Conservation (phyloP, 768 basidiomycete species). For the Sarcodon aspratus region DNA sequence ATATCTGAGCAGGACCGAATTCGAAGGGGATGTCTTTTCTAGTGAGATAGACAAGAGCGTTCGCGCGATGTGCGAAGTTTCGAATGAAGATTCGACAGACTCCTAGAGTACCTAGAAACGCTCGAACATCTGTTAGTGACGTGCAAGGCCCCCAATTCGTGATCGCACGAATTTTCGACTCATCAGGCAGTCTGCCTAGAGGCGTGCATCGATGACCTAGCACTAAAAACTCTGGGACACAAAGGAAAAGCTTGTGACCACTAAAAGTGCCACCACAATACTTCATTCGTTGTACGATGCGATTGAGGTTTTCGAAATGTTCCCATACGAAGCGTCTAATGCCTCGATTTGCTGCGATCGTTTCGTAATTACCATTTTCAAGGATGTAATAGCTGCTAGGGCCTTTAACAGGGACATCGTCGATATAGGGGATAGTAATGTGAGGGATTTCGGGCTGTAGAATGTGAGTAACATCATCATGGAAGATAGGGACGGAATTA, state of each 20-base stretch:
- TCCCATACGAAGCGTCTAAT: no score
- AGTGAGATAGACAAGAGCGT: conserved; percentile 10
- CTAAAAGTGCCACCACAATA: no score
- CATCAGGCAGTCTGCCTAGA: conserved; percentile 16
- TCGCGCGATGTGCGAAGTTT: conserved; percentile 8
- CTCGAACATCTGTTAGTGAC: conserved; percentile 12
- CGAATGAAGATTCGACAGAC: conserved; percentile 10
- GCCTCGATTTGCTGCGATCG: no score
- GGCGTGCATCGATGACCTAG: conserved; percentile 23
- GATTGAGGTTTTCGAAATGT: no score
- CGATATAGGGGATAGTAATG: no score
- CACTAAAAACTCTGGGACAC: conserved; percentile 13
- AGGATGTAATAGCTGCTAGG: no score
- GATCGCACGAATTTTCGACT: conserved; percentile 14
- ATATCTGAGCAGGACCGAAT: conserved; percentile 4
- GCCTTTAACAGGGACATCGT: no score
- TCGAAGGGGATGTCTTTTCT: conserved; percentile 10
- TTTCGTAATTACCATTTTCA: no score
- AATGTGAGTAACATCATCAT: no score
- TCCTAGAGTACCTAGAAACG: conserved; percentile 13
- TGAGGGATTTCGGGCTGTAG: no score
- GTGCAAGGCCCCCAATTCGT: conserved; percentile 11
- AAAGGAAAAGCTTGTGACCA: conserved; percentile 1
- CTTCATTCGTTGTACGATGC: no score
- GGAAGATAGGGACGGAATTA: no score